A percentile compares a stretch with the other conserved stretches of the same genome.
Evolutionary conservation across 306 rosid genomes (phyloP).

Genomic region (Vigna unguiculata): DNA sequence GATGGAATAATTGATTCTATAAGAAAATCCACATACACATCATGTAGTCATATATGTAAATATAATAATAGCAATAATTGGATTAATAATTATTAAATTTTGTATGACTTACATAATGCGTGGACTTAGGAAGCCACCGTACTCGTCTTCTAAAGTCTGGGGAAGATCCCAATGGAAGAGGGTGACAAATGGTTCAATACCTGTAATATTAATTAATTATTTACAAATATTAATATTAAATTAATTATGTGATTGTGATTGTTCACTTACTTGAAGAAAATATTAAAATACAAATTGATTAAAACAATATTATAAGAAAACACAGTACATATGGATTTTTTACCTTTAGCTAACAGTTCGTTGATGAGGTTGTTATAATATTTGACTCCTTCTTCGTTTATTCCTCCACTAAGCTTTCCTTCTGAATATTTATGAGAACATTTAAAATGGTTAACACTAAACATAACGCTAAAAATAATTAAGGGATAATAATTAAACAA

Average conservation of each 20-base stretch:
- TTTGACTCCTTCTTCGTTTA: constrained; percentile 60
- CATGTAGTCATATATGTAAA: no score
- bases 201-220: constrained; percentile 31
- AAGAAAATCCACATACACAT: not conserved
- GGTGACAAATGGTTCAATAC: constrained; percentile 60
- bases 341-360: constrained; percentile 60
- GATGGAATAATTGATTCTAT: not conserved
- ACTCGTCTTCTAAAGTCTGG: constrained; percentile 67
- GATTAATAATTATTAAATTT: not conserved
- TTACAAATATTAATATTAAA: not conserved
- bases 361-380: constrained; percentile 68
- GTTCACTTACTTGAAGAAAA: not conserved
- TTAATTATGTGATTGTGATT: not conserved
- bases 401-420: constrained; percentile 66
- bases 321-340: not conserved
- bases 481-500: not conserved
- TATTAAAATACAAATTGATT: constrained; percentile 7
- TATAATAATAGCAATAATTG: not conserved
- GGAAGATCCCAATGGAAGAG: constrained; percentile 84
- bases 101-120: constrained; percentile 55
- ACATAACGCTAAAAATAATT: not conserved
- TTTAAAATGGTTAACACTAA: constrained; percentile 10
- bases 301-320: not conserved
- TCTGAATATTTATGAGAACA: constrained; percentile 35
- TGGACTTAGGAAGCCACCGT: constrained; percentile 64